Evolutionary conservation across 495 filamentous ascomycete genomes (phyloP), one percentile per base, ranked within the genome.

Genomic region (Achaetomiella virescens): DNA sequence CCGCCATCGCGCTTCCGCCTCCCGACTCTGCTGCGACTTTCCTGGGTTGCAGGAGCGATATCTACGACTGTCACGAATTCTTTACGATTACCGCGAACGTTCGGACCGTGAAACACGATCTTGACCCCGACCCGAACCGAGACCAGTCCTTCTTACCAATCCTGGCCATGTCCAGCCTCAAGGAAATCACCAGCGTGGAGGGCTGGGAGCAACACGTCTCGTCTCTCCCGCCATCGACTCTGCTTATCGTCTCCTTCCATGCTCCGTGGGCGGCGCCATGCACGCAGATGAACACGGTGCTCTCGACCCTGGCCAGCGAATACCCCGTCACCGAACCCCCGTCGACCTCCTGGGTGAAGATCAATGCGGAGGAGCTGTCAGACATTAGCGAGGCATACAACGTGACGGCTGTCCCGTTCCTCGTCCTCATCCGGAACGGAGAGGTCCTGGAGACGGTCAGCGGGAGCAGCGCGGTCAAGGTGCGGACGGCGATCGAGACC

Each of bases 181-280:
- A 75, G 59, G 86, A 90, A 40, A 88, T 96, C 73, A 78, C 75
- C 45, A 79, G 76, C 51, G 82, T 86, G 55, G 71, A 77, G 54
- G 81, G 80, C 60, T 97, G 93, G 81, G 69, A 78, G 36, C 61
- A 78, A 33, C 77, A 87, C 66, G 67, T 88, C 52, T 70, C 77
- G 46, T 75, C 83, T 18, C 78, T 91, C 15, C 81, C 88, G 0
- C 61, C 84, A 5, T 77, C 83, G 6, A 78, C 86, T 11, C 81
- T 96, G 35, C 73, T 88, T 46, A 81, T 96, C 61, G 80, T 96
- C 62, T 96, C 90, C 69, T 97, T 97, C 76, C 85, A 96, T 72
- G 88, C 95, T 0, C 86, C 90, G 63, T 97, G 95, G 93, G 93
- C 95, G n/a, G 89, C 88, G 27, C 93, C 91, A 12, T 97, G 93